phyloP scores from a whole-genome alignment of 352 stramenopile species.

The Phytophthora cactorum region DNA sequence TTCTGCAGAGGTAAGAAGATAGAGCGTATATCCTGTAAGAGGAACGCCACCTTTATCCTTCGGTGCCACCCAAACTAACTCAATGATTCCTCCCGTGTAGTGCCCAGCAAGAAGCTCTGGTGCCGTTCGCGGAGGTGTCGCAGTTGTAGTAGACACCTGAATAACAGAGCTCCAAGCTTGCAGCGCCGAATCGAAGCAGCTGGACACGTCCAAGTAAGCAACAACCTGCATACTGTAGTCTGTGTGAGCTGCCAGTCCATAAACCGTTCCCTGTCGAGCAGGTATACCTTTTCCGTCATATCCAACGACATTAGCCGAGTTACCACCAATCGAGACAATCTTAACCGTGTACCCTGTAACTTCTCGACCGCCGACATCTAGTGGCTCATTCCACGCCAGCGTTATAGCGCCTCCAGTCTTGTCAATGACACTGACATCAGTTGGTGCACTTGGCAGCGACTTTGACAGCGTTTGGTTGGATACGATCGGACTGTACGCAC shows the following conservation, averaged over 20 bases:
- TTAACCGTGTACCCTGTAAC: constrained; percentile 59
- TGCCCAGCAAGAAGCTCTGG: constrained; percentile 30
- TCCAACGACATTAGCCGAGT: constrained; percentile 24
- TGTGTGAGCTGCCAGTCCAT: constrained; percentile 33
- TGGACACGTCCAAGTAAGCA: constrained; percentile 43
- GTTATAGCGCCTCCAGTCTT: constrained; percentile 50
- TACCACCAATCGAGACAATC: constrained; percentile 22
- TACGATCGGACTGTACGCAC: constrained; percentile 34
- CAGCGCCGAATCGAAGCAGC: constrained; percentile 39
- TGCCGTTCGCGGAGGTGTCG: constrained; percentile 30
- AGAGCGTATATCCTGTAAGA: constrained; percentile 40
- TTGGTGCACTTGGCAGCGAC: constrained; percentile 49
- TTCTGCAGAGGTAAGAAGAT: constrained; percentile 21
- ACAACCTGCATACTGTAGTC: constrained; percentile 45
- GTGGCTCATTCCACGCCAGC: constrained; percentile 56
- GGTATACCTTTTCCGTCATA: constrained; percentile 54
- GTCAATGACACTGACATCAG: constrained; percentile 31
- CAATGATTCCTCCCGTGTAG: constrained; percentile 46
- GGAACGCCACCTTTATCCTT: constrained; percentile 41
- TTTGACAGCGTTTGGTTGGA: constrained; percentile 42
- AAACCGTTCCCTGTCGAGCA: constrained; percentile 28
- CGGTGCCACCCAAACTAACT: constrained; percentile 40
- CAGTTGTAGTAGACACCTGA: constrained; percentile 12
- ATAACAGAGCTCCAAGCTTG: constrained; percentile 30
- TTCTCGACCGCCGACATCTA: constrained; percentile 54